Evolutionary conservation across 2,329 filamentous ascomycete genomes (phyloP).

Genomic region (Endothia cerciana): DNA sequence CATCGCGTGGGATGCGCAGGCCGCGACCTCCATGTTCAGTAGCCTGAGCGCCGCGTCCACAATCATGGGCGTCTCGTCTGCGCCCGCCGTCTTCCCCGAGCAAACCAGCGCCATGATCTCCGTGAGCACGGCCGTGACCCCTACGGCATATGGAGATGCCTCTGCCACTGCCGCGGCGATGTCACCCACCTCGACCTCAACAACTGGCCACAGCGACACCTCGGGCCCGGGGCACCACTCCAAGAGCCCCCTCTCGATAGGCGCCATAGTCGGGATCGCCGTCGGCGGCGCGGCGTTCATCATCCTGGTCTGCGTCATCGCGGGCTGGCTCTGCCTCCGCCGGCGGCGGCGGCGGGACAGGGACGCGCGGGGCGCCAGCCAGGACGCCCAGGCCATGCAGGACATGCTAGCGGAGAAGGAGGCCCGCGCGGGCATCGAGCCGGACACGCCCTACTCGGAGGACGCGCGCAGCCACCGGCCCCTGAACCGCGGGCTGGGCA

Average conservation of each 20-base stretch:
- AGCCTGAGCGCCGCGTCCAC: background rate
- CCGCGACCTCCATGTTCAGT: background rate
- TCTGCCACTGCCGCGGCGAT: background rate
- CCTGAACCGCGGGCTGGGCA: conserved; percentile 14
- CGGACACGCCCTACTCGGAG: conserved; percentile 50
- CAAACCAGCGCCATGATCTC: background rate
- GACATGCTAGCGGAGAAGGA: conserved; percentile 54
- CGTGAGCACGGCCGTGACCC: background rate
- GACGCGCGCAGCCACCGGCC: conserved; percentile 37
- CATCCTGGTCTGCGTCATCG: conserved; percentile 43
- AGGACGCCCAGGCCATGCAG: conserved; percentile 32
- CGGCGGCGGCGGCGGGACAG: conserved; percentile 34
- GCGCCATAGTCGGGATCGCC: conserved; percentile 53
- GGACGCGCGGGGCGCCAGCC: background rate
- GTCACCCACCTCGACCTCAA: background rate
- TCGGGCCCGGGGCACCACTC: background rate
- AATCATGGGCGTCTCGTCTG: background rate
- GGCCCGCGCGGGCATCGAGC: conserved; percentile 41
- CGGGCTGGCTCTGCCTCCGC: conserved; percentile 50
- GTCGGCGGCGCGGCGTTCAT: conserved; percentile 46
- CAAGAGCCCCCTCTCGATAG: conserved; percentile 41
- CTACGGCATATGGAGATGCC: background rate
- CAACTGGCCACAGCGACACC: background rate
- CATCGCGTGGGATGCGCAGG: background rate
- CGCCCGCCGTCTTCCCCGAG: background rate